phyloP scores from a whole-genome alignment of 345 rosid species.

The Euphorbia tirucalli region DNA sequence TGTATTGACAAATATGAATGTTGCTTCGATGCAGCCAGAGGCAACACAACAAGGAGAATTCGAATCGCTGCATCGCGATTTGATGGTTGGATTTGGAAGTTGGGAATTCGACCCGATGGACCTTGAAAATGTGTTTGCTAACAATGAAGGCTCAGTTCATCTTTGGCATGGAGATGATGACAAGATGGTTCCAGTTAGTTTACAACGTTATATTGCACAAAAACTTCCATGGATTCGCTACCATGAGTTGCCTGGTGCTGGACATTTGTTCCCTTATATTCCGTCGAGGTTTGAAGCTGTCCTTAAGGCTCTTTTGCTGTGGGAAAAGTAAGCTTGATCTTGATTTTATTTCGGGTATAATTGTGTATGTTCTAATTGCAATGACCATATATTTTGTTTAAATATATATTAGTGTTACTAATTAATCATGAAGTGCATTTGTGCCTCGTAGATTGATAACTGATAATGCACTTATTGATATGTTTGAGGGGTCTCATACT shows the following conservation, averaged over 20 bases:
- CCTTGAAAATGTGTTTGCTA: conserved; percentile 25
- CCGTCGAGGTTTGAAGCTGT: conserved; percentile 9
- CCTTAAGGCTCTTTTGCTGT: conserved; percentile 3
- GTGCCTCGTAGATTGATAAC: too few species aligned
- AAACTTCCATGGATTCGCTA: conserved; percentile 27
- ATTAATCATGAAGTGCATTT: too few species aligned
- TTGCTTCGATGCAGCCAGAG: conserved; percentile 10
- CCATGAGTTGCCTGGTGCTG: conserved; percentile 26
- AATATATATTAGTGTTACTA: too few species aligned
- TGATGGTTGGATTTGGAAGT: conserved; percentile 27
- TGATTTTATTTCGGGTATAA: neutral
- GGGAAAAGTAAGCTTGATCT: neutral
- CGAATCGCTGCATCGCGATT: conserved; percentile 23
- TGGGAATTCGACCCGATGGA: conserved; percentile 35
- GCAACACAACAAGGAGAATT: conserved; percentile 22
- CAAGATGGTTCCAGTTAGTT: conserved; percentile 21
- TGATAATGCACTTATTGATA: too few species aligned
- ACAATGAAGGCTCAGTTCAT: conserved; percentile 31
- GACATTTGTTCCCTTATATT: conserved; percentile 18
- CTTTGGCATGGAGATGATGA: conserved; percentile 33
- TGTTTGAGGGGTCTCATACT: too few species aligned
- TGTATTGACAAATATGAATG: too few species aligned
- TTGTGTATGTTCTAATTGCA: neutral
- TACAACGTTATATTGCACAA: conserved; percentile 26
- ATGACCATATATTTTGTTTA: neutral